Conservation (phyloP, 176 grass and related monocot genomes). For the Luzula sylvatica region DNA sequence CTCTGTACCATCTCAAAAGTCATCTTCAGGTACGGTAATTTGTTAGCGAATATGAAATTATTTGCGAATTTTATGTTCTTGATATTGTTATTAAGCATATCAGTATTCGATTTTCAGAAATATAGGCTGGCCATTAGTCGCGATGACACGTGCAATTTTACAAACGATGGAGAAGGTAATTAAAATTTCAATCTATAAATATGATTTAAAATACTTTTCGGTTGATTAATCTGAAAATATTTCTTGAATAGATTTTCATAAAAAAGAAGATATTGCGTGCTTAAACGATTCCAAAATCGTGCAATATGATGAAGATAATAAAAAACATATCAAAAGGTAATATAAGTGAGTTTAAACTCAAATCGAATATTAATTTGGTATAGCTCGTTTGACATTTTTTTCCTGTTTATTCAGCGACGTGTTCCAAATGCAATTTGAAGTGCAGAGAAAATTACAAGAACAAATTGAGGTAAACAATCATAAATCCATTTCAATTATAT, state of each 20-base stretch:
- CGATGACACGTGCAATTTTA: neutral
- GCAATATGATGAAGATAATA: neutral
- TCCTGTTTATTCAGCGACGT: constrained; percentile 22
- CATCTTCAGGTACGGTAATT: constrained; percentile 58
- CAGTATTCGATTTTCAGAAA: constrained; percentile 35
- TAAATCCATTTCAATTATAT: neutral
- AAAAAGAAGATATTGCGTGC: neutral
- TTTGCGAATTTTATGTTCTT: neutral
- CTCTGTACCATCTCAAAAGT: constrained; percentile 86
- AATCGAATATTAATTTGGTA: neutral
- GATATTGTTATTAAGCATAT: neutral
- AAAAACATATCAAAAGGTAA: constrained; percentile 9
- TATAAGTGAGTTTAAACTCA: neutral
- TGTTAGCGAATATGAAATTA: neutral
- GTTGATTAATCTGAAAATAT: neutral
- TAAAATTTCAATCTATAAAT: neutral
- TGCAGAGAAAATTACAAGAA: constrained; percentile 48
- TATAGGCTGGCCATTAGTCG: constrained; percentile 49
- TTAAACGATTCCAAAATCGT: neutral
- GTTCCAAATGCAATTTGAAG: constrained; percentile 50
- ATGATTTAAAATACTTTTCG: neutral
- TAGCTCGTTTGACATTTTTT: neutral
- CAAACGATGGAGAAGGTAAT: constrained; percentile 20
- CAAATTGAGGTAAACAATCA: constrained; percentile 58
- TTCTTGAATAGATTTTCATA: constrained; percentile 6